Base-by-base conservation (phyloP, 345 rosid genomes). In the Garcia nutans region DNA sequence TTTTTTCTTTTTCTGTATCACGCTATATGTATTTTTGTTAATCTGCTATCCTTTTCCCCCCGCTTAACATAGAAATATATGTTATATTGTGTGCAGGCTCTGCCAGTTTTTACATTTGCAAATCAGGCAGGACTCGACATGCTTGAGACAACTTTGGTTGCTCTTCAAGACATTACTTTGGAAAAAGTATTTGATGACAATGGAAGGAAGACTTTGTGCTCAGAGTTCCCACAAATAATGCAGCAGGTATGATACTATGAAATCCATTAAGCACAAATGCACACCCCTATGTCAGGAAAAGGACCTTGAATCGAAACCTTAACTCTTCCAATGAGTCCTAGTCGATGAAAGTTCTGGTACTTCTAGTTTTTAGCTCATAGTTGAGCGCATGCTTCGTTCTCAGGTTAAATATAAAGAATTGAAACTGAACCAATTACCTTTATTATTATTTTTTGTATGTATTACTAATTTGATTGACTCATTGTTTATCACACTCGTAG, bases 161-260 rank as follows among this genome's bases (percentile, higher is more conserved):
- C 78, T 20, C 75, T 78, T 66, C 81, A 78, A 68, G 81, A 78
- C 73, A 78, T 78, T 68, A 73, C 77, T 60, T 68, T 78, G 69
- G 77, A 78, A 60, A 79, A 79, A 63, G 74, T 79, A 68, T 79
- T 79, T 56, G 82, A 79, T 69, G 82, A 79, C 41, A 74, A 74
- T 69, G 82, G 78, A 61, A 68, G 78, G 78, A 79, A 79, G 64
- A 74, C 66, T 6, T 70, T 79, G 71, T 74, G 75, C 75, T 74
- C 82, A n/a, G 82, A 79, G 63, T 79, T 79, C 50, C 82, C 82
- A 41, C 82, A 79, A 41, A 79, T 79, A 79, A 79, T 74, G 78
- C 82, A 79, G 69, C 82, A 79, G 82, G 81, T 74, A 77, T 64
- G 12, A 5, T 64, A 57, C 13, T 31, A 44, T 26, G 28, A 20